Base-by-base conservation (phyloP, 225 moss, liverwort and hornwort genomes). In the Bryum argenteum region DNA sequence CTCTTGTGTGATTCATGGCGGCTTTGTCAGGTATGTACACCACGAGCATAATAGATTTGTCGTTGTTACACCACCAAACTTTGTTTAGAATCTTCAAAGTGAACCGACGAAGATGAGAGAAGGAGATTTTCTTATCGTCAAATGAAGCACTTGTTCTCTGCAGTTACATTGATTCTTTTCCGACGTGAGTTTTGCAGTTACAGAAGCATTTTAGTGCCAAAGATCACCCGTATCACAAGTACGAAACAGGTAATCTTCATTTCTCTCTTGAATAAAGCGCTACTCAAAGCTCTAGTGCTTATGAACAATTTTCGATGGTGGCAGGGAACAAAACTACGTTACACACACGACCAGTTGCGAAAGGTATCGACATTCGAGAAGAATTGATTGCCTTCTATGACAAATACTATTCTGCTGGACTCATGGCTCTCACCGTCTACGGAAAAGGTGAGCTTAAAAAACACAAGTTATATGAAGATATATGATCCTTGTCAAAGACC, bases 211-310 rank as follows among this genome's bases (percentile, higher is more conserved):
- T 97, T 65, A 92, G 91, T 42, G 87, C 85, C 24, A 83, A 92
- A 75, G 83, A 87, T 67, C 97, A 97, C 83, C 97, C 97, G 23
- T 97, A 90, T 88, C 88, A 94, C 85, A 97, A 90, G 83, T 97
- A 85, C 82, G 90, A 88, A 79, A 89, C 95, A 80, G 95, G 95
- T 91, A 73, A 77, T 3, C 26, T 3, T 3, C 33, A 33, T 33
- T 33, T 33, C 33, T 33, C 33, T 28, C 28, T 28, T 28, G 5
- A 47, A 4, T 6, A 48, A 48, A 7, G 11, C 11, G 2, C 1
- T 16, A 1, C 6, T 48, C 0, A 15, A 48, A 14, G 41, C 59
- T 51, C 9, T 2, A 18, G 23, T 53, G 39, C 24, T 43, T 63
- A 20, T 15, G 28, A 18, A 56, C 20, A 0, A 44, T 6, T 26